Conservation (phyloP, 352 stramenopile genomes). For the Phytophthora pistaciae region DNA sequence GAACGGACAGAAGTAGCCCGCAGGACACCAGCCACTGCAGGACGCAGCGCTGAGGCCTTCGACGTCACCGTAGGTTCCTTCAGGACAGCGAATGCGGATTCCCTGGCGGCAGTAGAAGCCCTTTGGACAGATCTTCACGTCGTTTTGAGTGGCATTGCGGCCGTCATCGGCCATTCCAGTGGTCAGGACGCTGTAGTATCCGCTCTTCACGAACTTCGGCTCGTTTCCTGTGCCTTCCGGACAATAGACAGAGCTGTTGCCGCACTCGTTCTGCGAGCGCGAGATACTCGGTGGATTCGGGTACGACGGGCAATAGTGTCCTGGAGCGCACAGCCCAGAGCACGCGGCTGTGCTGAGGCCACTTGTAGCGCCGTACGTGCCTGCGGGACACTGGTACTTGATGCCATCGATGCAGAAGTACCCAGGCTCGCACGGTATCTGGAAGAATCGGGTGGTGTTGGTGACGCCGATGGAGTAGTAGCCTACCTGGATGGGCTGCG, state of each 20-base stretch:
- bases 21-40: slow-evolving; percentile 75
- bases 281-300: slow-evolving; percentile 49
- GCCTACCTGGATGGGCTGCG: slow-evolving; percentile 44
- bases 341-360: slow-evolving; percentile 55
- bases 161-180: slow-evolving; percentile 42
- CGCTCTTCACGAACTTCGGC: slow-evolving; percentile 47
- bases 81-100: slow-evolving; percentile 71
- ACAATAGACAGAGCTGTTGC: slow-evolving; percentile 63
- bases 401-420: slow-evolving; percentile 79
- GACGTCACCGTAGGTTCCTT: slow-evolving; percentile 66
- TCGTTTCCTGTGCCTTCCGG: slow-evolving; percentile 61
- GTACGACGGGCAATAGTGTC: slow-evolving; percentile 81
- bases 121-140: slow-evolving; percentile 56
- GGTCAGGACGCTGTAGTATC: slow-evolving; percentile 63
- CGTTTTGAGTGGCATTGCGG: slow-evolving; percentile 64
- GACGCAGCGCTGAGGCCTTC: slow-evolving; percentile 55
- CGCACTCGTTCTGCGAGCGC: slow-evolving; percentile 59
- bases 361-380: slow-evolving; percentile 66
- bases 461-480: slow-evolving; percentile 78
- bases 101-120: slow-evolving; percentile 82
- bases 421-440: slow-evolving; percentile 72
- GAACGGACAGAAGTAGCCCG: slow-evolving; percentile 74
- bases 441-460: slow-evolving; percentile 68
- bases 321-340: slow-evolving; percentile 65
- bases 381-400: slow-evolving; percentile 76